Base-by-base conservation (phyloP, 495 filamentous ascomycete species). In the Aspergillus campestris region DNA sequence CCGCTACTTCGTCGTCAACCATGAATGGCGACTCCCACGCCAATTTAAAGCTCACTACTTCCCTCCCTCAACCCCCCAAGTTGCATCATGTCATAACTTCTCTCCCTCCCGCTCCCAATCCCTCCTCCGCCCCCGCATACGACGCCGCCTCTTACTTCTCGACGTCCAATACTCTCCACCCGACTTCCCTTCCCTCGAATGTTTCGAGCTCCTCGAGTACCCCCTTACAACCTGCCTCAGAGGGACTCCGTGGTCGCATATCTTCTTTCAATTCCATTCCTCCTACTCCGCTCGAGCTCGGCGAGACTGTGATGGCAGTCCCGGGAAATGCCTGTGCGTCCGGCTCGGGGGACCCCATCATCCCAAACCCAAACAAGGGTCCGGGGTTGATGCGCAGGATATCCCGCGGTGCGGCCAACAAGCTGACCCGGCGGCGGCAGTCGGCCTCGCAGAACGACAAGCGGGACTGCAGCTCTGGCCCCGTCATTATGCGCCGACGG, bases 401-500 rank as follows among this genome's bases (percentile, higher is more conserved):
- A 18, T 86, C 83, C 5, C 70, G 74, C n/a, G 79, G 81, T 28
- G 80, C 80, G 5, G 73, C 73, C 32, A 82, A 76, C 53, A 83
- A 78, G 47, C 65, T 84, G 18, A 73, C 64, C 5, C 62, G 78
- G 34, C 77, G 89, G 42, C 79, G 84, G 40, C 75, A 79, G 42
- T 92, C 89, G 6, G 83, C 84, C 0, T 81, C 81, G 6, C 73
- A 84, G 32, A 73, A 81, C 14, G 81, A 81, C 45, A 86, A 79
- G 56, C 80, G 87, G 24, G 89, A 95, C 55, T 82, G 82, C 30
- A 95, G 89, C 60, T 83, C 83, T 18, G 92, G 92, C 0, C 92
- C 92, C 2, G 83, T 91, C 24, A 82, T 94, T 29, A 79, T 92
- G 64, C 81, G 92, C 42, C 77, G 87, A 44, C 79, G 90, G 43